Evolutionary conservation across 1,139 yeast species (phyloP), one percentile per base, ranked within the genome.

Genomic region (Taphrina communis): DNA sequence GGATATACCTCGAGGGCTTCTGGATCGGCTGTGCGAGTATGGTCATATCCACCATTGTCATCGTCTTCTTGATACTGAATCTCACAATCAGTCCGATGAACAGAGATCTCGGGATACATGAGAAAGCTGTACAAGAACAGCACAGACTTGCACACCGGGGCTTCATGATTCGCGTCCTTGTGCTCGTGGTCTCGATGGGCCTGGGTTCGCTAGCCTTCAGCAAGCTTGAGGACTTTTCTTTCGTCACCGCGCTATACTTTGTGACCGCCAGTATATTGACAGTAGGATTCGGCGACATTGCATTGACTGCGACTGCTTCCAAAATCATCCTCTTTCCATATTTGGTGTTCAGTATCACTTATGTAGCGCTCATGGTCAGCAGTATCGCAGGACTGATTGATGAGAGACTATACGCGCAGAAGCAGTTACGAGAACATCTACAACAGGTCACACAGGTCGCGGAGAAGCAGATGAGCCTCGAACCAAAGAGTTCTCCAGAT

Each of bases 261-360:
- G 86, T 91, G 74, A 83, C 85, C 21, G 91, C 89, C 0, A 86
- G 95, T 0, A 79, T 88, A 46, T 79, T 89, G 58, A 91, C 97
- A 0, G 83, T 91, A 56, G 97, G 97, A 0, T 80, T 88, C 25
- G 97, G 97, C 44, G 95, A 89, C 74, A 81, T 88, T 46, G 79
- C 82, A 0, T 93, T 96, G 0, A 50, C 72, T 1, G 38, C 25
- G 1, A 56, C 50, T 17, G 60, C 60, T 7, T 38, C 48, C 14
- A 56, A 56, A 25, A 41, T 56, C 46, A 56, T 56, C 11, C 60
- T 56, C 14, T 56, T 56, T 39, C 60, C 60, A 17, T 56, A 56
- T 41, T 48, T 56, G 36, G 60, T 56, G 17, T 56, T 56, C 50
- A 56, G 60, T 56, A 41, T 56, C 48, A 56, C 60, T 3, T 56